Conservation (phyloP, 768 basidiomycete genomes). For the Pisolithus sp. region DNA sequence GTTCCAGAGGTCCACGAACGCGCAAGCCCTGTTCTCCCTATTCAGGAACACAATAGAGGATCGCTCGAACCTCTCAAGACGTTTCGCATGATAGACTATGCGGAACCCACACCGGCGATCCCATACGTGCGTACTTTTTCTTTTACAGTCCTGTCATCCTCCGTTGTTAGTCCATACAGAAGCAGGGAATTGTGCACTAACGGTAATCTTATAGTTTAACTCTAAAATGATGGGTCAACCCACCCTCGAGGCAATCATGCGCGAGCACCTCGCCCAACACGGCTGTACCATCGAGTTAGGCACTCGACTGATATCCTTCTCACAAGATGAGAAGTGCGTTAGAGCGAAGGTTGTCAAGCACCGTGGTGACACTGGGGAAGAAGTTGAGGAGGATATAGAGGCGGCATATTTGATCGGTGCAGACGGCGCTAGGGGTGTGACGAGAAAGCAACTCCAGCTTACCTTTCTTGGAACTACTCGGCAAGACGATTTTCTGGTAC, state of each 20-base stretch:
- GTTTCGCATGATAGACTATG: neutral
- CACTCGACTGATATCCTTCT: too few species aligned
- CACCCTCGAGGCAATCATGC: constrained; percentile 19
- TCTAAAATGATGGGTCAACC: constrained; percentile 19
- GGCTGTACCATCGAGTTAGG: too few species aligned
- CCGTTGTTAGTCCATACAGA: too few species aligned
- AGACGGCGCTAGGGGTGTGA: constrained; percentile 35
- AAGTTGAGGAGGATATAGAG: constrained; percentile 24
- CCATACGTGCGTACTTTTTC: too few species aligned
- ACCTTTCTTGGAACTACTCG: constrained; percentile 36
- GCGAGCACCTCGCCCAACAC: too few species aligned
- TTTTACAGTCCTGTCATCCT: too few species aligned
- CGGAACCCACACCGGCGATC: too few species aligned
- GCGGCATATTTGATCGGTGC: constrained; percentile 35
- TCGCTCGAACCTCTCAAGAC: constrained; percentile 10
- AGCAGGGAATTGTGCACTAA: neutral
- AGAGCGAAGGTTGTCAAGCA: constrained; percentile 16
- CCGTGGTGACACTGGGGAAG: constrained; percentile 37
- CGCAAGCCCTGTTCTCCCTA: constrained; percentile 20
- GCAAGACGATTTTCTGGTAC: constrained; percentile 18
- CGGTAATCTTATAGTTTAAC: constrained; percentile 5
- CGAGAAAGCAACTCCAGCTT: constrained; percentile 36
- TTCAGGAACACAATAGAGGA: constrained; percentile 6
- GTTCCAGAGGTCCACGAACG: constrained; percentile 33
- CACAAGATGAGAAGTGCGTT: neutral